These are phyloP conservation scores for Chaetothyriales sp. DNA, from an alignment of 2,329 filamentous ascomycete species.

Conservation along the genomic window DNA sequence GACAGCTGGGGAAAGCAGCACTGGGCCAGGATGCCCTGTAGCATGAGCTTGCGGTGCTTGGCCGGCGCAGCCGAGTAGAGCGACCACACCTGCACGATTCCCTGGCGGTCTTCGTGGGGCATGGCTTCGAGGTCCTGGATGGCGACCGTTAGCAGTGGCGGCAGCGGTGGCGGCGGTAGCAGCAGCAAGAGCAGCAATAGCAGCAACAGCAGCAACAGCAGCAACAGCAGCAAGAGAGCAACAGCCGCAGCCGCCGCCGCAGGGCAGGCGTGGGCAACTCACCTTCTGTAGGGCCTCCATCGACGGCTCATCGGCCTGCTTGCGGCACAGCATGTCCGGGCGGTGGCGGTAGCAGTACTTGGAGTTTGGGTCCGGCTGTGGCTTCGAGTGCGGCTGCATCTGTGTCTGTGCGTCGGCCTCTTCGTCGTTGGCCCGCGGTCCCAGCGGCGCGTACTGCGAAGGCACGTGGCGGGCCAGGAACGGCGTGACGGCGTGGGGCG, in stretches of 20 bases:
- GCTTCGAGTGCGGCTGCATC: slow-evolving; percentile 2
- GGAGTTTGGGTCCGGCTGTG: slow-evolving; percentile 49
- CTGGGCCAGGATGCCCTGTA: slow-evolving; percentile 88
- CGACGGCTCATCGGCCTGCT: slow-evolving; percentile 84
- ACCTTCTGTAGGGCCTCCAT: slow-evolving; percentile 82
- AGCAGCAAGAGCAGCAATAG: not conserved
- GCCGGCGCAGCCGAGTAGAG: slow-evolving; percentile 89
- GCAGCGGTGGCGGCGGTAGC: not conserved
- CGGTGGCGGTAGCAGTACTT: slow-evolving; percentile 93
- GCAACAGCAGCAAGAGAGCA: not conserved
- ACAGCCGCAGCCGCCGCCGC: too few species aligned
- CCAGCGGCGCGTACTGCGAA: slow-evolving; percentile 68
- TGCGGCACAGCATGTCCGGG: slow-evolving; percentile 83
- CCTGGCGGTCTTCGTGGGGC: slow-evolving; percentile 75
- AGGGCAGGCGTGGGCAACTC: not conserved
- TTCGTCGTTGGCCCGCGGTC: slow-evolving; percentile 22
- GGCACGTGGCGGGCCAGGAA: slow-evolving; percentile 89
- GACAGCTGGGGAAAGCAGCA: slow-evolving; percentile 97
- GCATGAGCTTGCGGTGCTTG: slow-evolving; percentile 89
- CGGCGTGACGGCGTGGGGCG: slow-evolving; percentile 66
- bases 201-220: too few species aligned
- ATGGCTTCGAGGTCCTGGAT: slow-evolving; percentile 58
- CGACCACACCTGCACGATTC: slow-evolving; percentile 94
- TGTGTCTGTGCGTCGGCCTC: slow-evolving; percentile 21
- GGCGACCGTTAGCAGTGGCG: not conserved